Evolutionary conservation across 306 rosid genomes (phyloP), one percentile per base, ranked within the genome.

Genomic region (Fagus sylvatica): DNA sequence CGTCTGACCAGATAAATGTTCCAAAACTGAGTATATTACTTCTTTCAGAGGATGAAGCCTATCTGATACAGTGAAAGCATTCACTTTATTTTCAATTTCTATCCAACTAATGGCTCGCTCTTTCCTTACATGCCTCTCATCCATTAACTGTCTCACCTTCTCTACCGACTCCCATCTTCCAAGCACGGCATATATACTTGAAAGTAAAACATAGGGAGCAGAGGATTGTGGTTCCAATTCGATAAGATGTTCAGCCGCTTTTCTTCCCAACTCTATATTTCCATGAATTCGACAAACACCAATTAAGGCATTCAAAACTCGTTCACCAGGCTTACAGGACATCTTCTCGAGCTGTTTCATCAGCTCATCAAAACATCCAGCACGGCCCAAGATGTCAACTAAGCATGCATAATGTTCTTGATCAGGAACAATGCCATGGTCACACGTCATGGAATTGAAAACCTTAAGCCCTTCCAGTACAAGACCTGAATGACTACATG

Each of bases 401-500:
- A 93, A 75, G 83, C 90, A 87, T 15, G 96, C 91, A 62, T 87
- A 89, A 83, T 90, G 98, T 75, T 91, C 96, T 84, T 86, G 90
- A 71, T 91, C 92, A 15, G 96, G 97, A 81, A 81, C 60, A 57
- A 90, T 78, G 39, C 76, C 80, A 36, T 90, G 86, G 71, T 84
- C 88, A 34, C n/a, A 1, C 53, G 48, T 74, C 96, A 93, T 93
- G 84, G 86, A 84, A 65, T 79, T 73, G 87, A 93, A 90, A 79
- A 93, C 62, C 66, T 61, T 74, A 75, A 88, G 83, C 73, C 97
- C 97, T 80, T 93, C 96, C 43, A 48, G 88, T 55, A 86, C 93
- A 56, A 93, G 89, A 61, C 97, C 94, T 1, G 93, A 85, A 82
- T 87, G 96, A 86, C 90, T 85, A 72, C 96, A 93, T 6, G 90